Conservation (phyloP, 164 flowering plant species). For the Vitis riparia region DNA sequence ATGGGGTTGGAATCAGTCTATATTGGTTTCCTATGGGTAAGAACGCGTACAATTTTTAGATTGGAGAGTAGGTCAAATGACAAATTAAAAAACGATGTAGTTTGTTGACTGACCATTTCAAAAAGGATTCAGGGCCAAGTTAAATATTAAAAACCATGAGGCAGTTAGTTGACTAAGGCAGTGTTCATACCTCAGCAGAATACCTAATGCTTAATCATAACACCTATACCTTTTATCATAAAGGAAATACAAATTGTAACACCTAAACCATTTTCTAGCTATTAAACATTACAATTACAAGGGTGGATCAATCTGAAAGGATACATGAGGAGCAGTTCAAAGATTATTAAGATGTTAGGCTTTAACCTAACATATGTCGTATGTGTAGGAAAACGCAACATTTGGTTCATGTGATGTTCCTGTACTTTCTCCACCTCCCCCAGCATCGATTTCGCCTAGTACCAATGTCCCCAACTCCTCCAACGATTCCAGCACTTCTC, state of each 20-base stretch:
- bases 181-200: neutral
- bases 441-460: slow-evolving; percentile 15
- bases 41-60: too few species aligned
- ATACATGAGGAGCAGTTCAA: neutral
- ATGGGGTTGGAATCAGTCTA: too few species aligned
- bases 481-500: slow-evolving; percentile 3
- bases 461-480: too few species aligned
- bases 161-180: too few species aligned
- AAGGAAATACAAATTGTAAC: neutral
- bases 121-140: too few species aligned
- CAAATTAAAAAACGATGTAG: too few species aligned
- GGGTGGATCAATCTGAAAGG: neutral
- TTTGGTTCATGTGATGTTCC: slow-evolving; percentile 52
- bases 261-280: neutral
- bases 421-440: slow-evolving; percentile 49
- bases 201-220: neutral
- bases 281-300: too few species aligned
- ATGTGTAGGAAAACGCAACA: slow-evolving; percentile 36
- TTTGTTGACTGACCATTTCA: too few species aligned
- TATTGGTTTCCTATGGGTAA: too few species aligned
- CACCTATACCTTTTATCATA: neutral
- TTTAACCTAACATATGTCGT: neutral
- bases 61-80: too few species aligned
- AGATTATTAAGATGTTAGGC: neutral
- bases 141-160: too few species aligned